These are phyloP conservation scores for Aspergillus fijiensis DNA, from an alignment of 2,329 filamentous ascomycete species.

Conservation along the genomic window DNA sequence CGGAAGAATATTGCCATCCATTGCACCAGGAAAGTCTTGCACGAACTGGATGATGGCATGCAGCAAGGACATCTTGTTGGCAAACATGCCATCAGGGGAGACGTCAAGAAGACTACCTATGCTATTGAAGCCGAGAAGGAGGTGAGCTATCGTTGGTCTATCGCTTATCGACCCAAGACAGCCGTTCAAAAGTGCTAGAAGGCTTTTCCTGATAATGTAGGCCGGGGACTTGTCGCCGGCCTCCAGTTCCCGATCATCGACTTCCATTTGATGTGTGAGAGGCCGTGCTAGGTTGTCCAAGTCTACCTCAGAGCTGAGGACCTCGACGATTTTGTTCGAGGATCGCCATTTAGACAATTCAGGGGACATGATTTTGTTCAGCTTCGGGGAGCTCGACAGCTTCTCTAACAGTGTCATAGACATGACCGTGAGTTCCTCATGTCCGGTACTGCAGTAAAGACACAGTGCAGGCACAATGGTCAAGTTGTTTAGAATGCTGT, in stretches of 20 bases:
- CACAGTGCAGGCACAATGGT: constrained; percentile 78
- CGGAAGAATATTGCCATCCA: constrained; percentile 59
- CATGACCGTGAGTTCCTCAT: constrained; percentile 74
- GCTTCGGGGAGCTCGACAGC: constrained; percentile 77
- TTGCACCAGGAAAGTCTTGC: constrained; percentile 64
- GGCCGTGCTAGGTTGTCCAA: constrained; percentile 75
- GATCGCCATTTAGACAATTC: constrained; percentile 62
- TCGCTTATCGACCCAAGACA: constrained; percentile 74
- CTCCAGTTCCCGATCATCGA: constrained; percentile 68
- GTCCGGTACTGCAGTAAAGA: constrained; percentile 80
- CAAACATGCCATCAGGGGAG: constrained; percentile 68
- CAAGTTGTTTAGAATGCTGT: constrained; percentile 80
- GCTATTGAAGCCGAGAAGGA: constrained; percentile 84
- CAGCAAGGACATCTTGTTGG: constrained; percentile 72
- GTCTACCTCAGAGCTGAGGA: constrained; percentile 79
- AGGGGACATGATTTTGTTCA: constrained; percentile 68
- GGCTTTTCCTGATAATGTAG: constrained; percentile 78
- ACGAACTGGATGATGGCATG: constrained; percentile 76
- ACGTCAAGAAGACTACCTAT: constrained; percentile 68
- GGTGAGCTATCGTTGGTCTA: constrained; percentile 83
- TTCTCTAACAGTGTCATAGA: constrained; percentile 82
- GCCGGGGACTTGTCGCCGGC: constrained; percentile 67
- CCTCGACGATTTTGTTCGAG: constrained; percentile 81
- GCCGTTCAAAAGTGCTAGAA: constrained; percentile 81
- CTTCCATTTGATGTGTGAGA: constrained; percentile 66